A percentile compares a stretch with the other conserved stretches of the same genome.
Conservation (phyloP, 768 basidiomycete genomes). For the Harrya chromipes region DNA sequence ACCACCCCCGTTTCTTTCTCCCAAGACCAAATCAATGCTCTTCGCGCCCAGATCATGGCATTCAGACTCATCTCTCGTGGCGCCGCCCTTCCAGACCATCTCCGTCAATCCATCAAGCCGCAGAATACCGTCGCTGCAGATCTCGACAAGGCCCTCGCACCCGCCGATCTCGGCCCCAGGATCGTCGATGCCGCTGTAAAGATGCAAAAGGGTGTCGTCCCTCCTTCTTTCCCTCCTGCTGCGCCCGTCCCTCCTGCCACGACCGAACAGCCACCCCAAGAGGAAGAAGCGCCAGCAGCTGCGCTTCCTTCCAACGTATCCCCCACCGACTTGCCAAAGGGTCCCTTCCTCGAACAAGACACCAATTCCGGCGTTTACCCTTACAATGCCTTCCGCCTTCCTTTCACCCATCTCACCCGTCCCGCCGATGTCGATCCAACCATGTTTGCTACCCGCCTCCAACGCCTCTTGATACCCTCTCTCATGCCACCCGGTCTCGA, state of each 20-base stretch:
- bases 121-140: slow-evolving; percentile 59
- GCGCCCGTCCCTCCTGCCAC: slow-evolving; percentile 22
- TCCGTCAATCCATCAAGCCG: slow-evolving; percentile 69
- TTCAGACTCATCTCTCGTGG: slow-evolving; percentile 71
- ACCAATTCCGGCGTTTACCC: slow-evolving; percentile 81
- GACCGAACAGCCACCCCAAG: slow-evolving; percentile 43
- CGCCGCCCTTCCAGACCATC: slow-evolving; percentile 60
- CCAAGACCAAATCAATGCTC: slow-evolving; percentile 64
- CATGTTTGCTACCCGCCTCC: slow-evolving; percentile 68
- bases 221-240: slow-evolving; percentile 19
- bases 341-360: slow-evolving; percentile 77
- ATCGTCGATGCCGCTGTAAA: slow-evolving; percentile 77
- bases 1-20: slow-evolving; percentile 79
- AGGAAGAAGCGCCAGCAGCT: slow-evolving; percentile 47
- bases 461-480: slow-evolving; percentile 81
- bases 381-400: slow-evolving; percentile 86
- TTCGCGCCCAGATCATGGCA: slow-evolving; percentile 81
- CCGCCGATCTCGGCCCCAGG: slow-evolving; percentile 55
- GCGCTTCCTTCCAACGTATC: slow-evolving; percentile 38
- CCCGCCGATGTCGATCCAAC: slow-evolving; percentile 55
- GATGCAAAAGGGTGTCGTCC: slow-evolving; percentile 52
- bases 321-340: slow-evolving; percentile 63
- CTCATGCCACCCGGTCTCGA: slow-evolving; percentile 91
- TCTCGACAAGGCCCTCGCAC: slow-evolving; percentile 62
- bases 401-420: slow-evolving; percentile 77